These are phyloP conservation scores for Hypocreales sp. DNA, from an alignment of 2,329 filamentous ascomycete genomes.

Conservation along the genomic window DNA sequence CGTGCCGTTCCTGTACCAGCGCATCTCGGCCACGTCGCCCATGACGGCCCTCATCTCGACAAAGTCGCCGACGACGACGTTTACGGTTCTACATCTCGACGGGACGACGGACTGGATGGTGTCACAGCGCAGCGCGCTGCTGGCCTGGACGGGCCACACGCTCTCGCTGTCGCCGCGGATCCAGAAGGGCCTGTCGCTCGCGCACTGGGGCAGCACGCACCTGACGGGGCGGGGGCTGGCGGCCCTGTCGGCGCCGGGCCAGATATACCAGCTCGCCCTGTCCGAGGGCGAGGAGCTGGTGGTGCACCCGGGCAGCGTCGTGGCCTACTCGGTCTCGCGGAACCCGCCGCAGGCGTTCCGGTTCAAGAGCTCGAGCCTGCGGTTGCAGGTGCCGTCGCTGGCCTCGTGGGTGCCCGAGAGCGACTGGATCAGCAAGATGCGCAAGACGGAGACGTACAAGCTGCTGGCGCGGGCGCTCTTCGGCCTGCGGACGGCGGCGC, in stretches of 20 bases:
- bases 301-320: constrained; percentile 78
- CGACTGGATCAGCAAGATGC: constrained; percentile 59
- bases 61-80: constrained; percentile 72
- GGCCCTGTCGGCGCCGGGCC: constrained; percentile 71
- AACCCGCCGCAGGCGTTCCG: constrained; percentile 70
- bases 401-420: constrained; percentile 52
- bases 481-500: constrained; percentile 56
- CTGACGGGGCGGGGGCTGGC: constrained; percentile 78
- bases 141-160: constrained; percentile 95
- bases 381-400: constrained; percentile 61
- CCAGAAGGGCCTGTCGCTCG: constrained; percentile 58
- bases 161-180: constrained; percentile 61
- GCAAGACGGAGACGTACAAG: constrained; percentile 59
- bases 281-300: constrained; percentile 78
- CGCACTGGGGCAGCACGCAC: constrained; percentile 84
- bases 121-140: constrained; percentile 67
- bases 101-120: constrained; percentile 94
- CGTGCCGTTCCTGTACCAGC: constrained; percentile 90
- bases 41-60: constrained; percentile 80
- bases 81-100: constrained; percentile 78
- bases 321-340: constrained; percentile 71
- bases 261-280: constrained; percentile 75
- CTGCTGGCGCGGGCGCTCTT: constrained; percentile 48
- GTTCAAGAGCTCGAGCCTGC: constrained; percentile 61
- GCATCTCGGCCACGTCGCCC: constrained; percentile 73